These are phyloP conservation scores for Neofusicoccum laricinum DNA, from an alignment of 2,329 filamentous ascomycete species.

Conservation along the genomic window DNA sequence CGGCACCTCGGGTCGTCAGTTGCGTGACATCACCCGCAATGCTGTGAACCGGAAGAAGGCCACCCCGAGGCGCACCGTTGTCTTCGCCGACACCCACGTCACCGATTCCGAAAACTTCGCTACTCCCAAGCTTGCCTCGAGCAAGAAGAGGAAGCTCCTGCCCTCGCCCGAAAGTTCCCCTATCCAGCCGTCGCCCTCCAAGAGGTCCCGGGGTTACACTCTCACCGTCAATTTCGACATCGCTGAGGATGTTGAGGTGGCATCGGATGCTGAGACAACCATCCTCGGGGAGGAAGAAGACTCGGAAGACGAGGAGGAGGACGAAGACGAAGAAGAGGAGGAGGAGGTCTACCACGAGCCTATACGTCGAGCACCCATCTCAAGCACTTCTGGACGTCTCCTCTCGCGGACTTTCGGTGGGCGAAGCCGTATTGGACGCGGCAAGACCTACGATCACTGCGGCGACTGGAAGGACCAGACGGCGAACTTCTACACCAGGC, in stretches of 20 bases:
- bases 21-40: constrained; percentile 50
- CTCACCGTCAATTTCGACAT: constrained; percentile 13
- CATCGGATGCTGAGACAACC: constrained; percentile 16
- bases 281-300: constrained; percentile 3
- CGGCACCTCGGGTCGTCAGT: constrained; percentile 38
- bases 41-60: constrained; percentile 40
- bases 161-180: constrained; percentile 41
- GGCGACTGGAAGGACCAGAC: constrained; percentile 59
- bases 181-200: constrained; percentile 41
- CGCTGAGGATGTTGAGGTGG: constrained; percentile 10
- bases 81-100: constrained; percentile 32
- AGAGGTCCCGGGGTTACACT: constrained; percentile 30
- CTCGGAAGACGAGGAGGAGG: constrained; percentile 29
- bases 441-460: constrained; percentile 40
- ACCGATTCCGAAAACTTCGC: constrained; percentile 24
- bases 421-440: constrained; percentile 37
- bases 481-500: constrained; percentile 56
- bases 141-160: constrained; percentile 38
- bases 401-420: constrained; percentile 49
- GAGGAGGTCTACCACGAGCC: constrained; percentile 27
- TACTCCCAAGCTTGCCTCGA: constrained; percentile 30
- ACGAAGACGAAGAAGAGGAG: constrained; percentile 23
- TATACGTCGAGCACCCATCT: constrained; percentile 36
- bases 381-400: constrained; percentile 35
- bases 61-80: constrained; percentile 38